phyloP scores from a whole-genome alignment of 2,329 filamentous ascomycete genomes.

The Cercospora zeae-maydis region DNA sequence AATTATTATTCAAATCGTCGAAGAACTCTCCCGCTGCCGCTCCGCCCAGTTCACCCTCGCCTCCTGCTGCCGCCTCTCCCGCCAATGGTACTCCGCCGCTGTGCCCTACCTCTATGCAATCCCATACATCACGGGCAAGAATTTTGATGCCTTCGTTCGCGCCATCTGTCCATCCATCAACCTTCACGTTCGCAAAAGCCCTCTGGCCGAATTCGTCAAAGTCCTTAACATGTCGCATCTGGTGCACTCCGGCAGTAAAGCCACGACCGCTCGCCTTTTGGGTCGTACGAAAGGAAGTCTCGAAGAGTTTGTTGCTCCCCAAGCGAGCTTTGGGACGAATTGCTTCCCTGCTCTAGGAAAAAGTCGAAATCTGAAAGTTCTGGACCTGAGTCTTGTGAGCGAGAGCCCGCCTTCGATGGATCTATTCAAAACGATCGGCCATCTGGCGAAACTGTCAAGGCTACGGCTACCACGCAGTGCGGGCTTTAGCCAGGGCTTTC shows the following conservation, averaged over 20 bases:
- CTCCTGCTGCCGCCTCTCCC: slow-evolving; percentile 52
- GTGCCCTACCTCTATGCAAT: slow-evolving; percentile 51
- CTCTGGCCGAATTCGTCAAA: slow-evolving; percentile 50
- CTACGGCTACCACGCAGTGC: slow-evolving; percentile 41
- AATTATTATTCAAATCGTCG: slow-evolving; percentile 51
- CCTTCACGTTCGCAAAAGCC: slow-evolving; percentile 48
- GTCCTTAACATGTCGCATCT: slow-evolving; percentile 53
- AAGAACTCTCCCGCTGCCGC: slow-evolving; percentile 39
- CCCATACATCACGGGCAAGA: slow-evolving; percentile 51
- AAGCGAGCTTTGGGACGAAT: slow-evolving; percentile 55
- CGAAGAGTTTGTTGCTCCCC: slow-evolving; percentile 55
- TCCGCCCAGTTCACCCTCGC: slow-evolving; percentile 48
- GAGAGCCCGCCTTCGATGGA: slow-evolving; percentile 49
- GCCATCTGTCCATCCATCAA: slow-evolving; percentile 54
- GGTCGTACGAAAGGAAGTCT: slow-evolving; percentile 52
- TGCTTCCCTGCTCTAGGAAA: slow-evolving; percentile 57
- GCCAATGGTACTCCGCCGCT: slow-evolving; percentile 56
- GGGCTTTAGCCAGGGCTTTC: slow-evolving; percentile 29
- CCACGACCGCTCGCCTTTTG: slow-evolving; percentile 55
- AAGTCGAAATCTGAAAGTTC: slow-evolving; percentile 47
- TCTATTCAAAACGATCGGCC: slow-evolving; percentile 51
- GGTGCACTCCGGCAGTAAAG: slow-evolving; percentile 58
- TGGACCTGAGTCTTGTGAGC: slow-evolving; percentile 54
- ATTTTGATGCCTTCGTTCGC: slow-evolving; percentile 53
- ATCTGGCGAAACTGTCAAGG: slow-evolving; percentile 43